Conservation (phyloP, 148 eudicot genomes). For the Diospyros lotus region DNA sequence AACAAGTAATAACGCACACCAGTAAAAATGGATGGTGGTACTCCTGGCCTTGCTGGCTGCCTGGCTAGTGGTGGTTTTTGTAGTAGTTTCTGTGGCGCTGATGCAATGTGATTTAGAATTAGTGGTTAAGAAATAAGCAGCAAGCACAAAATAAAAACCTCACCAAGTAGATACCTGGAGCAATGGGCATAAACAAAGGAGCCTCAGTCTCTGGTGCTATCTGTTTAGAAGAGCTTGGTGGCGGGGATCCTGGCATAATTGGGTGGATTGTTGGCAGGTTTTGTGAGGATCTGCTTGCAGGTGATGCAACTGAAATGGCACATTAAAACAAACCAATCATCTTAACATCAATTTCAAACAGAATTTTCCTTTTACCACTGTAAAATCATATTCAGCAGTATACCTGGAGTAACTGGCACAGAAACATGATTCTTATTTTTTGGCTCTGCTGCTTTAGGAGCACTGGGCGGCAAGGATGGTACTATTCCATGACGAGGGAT, state of each 20-base stretch:
- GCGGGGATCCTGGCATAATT: conserved; percentile 19
- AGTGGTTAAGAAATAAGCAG: not conserved
- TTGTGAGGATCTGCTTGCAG: conserved; percentile 39
- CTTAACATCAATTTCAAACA: conserved; percentile 17
- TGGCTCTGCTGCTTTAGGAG: conserved; percentile 27
- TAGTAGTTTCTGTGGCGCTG: conserved; percentile 20
- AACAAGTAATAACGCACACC: conserved; percentile 15
- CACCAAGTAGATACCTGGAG: conserved; percentile 30
- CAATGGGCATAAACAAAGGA: conserved; percentile 20
- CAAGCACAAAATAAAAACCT: not conserved
- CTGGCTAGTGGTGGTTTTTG: conserved; percentile 15
- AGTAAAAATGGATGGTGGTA: conserved; percentile 23
- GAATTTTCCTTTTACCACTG: conserved; percentile 3
- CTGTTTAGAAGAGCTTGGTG: conserved; percentile 30
- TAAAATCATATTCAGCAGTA: not conserved
- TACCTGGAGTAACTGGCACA: conserved; percentile 46
- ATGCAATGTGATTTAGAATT: conserved; percentile 10
- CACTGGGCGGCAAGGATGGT: conserved; percentile 25
- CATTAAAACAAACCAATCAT: not conserved
- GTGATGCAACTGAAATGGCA: conserved; percentile 31
- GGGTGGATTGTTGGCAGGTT: conserved; percentile 22
- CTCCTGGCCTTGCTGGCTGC: conserved; percentile 14
- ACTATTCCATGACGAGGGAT: conserved; percentile 11
- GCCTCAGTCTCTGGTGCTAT: conserved; percentile 18
- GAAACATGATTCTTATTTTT: conserved; percentile 26